Evolutionary conservation across 1,139 yeast genomes (phyloP).

Genomic region (Arxiozyma telluris): DNA sequence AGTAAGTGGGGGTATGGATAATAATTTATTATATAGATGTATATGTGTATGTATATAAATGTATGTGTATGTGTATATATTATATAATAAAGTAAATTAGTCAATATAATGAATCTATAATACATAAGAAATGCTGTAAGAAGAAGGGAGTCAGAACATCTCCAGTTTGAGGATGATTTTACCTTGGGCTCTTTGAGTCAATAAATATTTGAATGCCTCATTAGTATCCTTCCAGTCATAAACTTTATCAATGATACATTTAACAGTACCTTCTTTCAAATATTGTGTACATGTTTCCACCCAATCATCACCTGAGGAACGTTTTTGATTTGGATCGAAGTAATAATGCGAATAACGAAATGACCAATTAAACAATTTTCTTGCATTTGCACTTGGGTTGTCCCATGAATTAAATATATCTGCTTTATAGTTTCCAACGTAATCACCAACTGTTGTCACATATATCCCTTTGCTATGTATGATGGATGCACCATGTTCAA

Average conservation of each 20-base stretch:
- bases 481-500: constrained; percentile 27
- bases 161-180: constrained; percentile 45
- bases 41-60: no score
- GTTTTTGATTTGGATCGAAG: constrained; percentile 27
- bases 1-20: not conserved
- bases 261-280: constrained; percentile 36
- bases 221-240: constrained; percentile 44
- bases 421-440: constrained; percentile 31
- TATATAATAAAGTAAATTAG: not conserved
- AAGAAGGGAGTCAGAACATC: constrained; percentile 21
- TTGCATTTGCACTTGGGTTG: constrained; percentile 33
- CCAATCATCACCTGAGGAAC: constrained; percentile 27
- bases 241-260: constrained; percentile 45
- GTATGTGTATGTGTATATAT: no score
- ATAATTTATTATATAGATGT: no score
- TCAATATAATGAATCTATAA: not conserved
- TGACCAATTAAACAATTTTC: constrained; percentile 33
- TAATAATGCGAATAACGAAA: constrained; percentile 31
- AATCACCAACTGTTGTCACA: constrained; percentile 49
- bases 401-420: constrained; percentile 33
- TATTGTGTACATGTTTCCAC: constrained; percentile 34
- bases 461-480: constrained; percentile 39
- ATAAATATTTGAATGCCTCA: constrained; percentile 44
- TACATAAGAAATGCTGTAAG: not conserved
- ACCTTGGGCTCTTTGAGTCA: constrained; percentile 49